Conservation (phyloP, 352 stramenopile genomes). For the Pythium oligandrum region DNA sequence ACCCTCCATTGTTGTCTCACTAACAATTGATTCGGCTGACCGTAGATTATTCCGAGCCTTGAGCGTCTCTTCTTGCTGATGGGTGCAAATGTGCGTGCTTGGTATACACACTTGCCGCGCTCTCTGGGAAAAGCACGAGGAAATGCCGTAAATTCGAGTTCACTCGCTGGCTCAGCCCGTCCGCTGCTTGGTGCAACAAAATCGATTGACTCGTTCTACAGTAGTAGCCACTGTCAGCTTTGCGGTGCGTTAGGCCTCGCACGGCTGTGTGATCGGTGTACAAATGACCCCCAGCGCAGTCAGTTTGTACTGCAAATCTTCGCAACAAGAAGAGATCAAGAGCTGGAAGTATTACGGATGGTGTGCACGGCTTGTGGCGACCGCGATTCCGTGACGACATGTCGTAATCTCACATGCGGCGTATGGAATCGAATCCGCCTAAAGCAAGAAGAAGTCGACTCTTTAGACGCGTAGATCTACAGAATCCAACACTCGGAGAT, state of each 20-base stretch:
- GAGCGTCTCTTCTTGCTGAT: slow-evolving; percentile 80
- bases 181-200: slow-evolving; percentile 17
- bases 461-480: too few species aligned
- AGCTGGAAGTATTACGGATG: slow-evolving; percentile 27
- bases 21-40: too few species aligned
- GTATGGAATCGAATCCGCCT: slow-evolving; percentile 67
- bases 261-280: slow-evolving; percentile 49
- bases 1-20: too few species aligned
- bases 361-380: slow-evolving; percentile 50
- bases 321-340: slow-evolving; percentile 34
- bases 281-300: slow-evolving; percentile 53
- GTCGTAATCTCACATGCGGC: slow-evolving; percentile 48
- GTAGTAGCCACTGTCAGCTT: slow-evolving; percentile 75
- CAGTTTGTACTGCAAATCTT: slow-evolving; percentile 52
- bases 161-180: not conserved
- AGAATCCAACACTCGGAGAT: too few species aligned
- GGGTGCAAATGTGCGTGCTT: slow-evolving; percentile 70
- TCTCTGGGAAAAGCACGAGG: slow-evolving; percentile 50
- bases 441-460: too few species aligned
- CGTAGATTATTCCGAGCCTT: slow-evolving; percentile 55
- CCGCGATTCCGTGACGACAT: slow-evolving; percentile 38
- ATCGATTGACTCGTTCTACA: slow-evolving; percentile 82
- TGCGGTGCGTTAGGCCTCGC: slow-evolving; percentile 60
- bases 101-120: slow-evolving; percentile 63
- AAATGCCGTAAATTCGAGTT: slow-evolving; percentile 11